These are phyloP conservation scores for Penicillium palitans DNA, from an alignment of 2,329 filamentous ascomycete genomes.

Conservation along the genomic window DNA sequence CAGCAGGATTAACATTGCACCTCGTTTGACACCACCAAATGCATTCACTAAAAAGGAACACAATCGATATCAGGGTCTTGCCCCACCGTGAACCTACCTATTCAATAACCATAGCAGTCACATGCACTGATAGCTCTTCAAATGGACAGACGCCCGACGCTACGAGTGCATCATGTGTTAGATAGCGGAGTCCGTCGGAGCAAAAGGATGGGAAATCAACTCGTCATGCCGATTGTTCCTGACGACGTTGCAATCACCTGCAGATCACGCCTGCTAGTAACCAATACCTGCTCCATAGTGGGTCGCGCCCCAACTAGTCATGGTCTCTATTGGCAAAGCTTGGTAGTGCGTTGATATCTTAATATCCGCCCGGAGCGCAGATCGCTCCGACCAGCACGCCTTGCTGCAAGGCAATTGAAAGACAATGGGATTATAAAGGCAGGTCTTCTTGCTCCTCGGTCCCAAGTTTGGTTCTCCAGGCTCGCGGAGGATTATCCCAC, in stretches of 20 bases:
- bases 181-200: constrained; percentile 8
- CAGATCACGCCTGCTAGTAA: neutral
- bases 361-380: neutral
- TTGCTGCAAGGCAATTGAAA: neutral
- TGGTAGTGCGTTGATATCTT: neutral
- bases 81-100: neutral
- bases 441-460: too few relatives aligned
- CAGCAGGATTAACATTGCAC: neutral
- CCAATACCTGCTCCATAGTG: constrained; percentile 7
- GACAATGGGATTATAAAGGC: neutral
- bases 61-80: neutral
- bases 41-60: neutral
- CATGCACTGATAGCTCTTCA: too few relatives aligned
- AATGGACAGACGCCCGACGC: neutral
- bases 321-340: constrained; percentile 3
- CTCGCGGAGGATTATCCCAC: neutral
- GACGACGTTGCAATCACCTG: constrained; percentile 18
- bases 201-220: neutral
- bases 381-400: neutral
- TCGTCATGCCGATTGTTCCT: constrained; percentile 19
- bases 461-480: neutral
- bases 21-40: neutral
- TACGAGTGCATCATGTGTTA: neutral
- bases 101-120: neutral
- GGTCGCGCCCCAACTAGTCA: neutral